phyloP scores from a whole-genome alignment of 2,329 filamentous ascomycete species.

The Paraconiothyrium sp. region DNA sequence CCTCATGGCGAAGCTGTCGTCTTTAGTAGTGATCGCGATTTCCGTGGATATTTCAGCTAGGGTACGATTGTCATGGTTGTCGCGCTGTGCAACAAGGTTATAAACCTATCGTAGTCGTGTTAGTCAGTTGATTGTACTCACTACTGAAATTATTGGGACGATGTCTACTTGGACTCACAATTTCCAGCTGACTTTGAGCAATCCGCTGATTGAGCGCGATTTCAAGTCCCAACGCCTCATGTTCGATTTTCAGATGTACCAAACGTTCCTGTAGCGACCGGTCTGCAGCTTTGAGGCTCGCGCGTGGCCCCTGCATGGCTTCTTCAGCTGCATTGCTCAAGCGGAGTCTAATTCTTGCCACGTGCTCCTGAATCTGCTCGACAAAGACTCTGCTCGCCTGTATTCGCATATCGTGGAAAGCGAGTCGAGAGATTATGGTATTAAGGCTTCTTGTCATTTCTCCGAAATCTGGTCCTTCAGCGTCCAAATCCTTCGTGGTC shows the following conservation, averaged over 20 bases:
- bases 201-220: slow-evolving; percentile 12
- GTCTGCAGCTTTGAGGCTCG: not conserved
- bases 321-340: not conserved
- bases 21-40: slow-evolving; percentile 9
- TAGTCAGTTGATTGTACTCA: not conserved
- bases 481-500: not conserved
- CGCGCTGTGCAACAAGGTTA: slow-evolving; percentile 13
- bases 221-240: slow-evolving; percentile 1
- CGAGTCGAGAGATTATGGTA: slow-evolving; percentile 4
- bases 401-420: slow-evolving; percentile 14
- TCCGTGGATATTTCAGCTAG: slow-evolving; percentile 8
- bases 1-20: slow-evolving; percentile 10
- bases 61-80: slow-evolving; percentile 3
- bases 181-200: slow-evolving; percentile 15
- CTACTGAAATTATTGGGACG: too few relatives aligned
- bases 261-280: not conserved
- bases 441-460: slow-evolving; percentile 13
- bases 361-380: not conserved
- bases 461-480: not conserved
- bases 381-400: slow-evolving; percentile 3
- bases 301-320: not conserved
- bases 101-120: slow-evolving; percentile 1
- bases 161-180: not conserved
- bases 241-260: not conserved
- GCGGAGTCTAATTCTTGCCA: not conserved